Conservation (phyloP, 179 eudicot genomes). For the Spinacia oleracea region DNA sequence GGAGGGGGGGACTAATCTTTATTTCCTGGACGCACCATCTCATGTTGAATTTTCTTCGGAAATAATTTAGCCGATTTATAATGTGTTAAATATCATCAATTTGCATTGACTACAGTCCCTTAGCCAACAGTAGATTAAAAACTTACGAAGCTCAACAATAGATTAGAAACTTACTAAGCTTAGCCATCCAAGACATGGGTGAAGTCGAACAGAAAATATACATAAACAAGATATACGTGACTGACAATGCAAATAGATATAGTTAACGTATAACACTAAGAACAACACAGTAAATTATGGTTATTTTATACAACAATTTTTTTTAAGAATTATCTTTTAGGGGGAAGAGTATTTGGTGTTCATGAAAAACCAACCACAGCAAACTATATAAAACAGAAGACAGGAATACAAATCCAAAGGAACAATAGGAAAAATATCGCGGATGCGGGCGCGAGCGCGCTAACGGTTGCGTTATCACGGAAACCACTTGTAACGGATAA, state of each 20-base stretch:
- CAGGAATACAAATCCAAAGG: neutral
- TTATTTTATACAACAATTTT: too few relatives aligned
- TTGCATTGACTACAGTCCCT: neutral
- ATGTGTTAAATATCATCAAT: neutral
- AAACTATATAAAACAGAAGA: neutral
- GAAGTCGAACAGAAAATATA: neutral
- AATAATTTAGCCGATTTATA: neutral
- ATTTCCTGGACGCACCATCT: neutral
- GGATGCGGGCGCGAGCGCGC: too few relatives aligned
- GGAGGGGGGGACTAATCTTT: neutral
- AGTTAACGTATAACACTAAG: neutral
- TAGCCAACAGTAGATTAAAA: neutral
- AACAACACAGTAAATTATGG: neutral
- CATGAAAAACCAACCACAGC: neutral
- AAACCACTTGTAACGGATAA: too few relatives aligned
- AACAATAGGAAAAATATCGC: too few relatives aligned
- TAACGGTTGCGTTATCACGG: too few relatives aligned
- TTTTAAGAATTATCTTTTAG: neutral
- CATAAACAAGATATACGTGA: neutral
- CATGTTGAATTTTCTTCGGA: neutral
- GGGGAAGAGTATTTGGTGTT: neutral
- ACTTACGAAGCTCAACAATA: neutral
- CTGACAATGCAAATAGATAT: neutral
- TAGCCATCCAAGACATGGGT: neutral
- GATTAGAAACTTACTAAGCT: neutral